These are phyloP conservation scores for Trichaptum fuscoviolaceum DNA, from an alignment of 768 basidiomycete genomes.

Conservation along the genomic window DNA sequence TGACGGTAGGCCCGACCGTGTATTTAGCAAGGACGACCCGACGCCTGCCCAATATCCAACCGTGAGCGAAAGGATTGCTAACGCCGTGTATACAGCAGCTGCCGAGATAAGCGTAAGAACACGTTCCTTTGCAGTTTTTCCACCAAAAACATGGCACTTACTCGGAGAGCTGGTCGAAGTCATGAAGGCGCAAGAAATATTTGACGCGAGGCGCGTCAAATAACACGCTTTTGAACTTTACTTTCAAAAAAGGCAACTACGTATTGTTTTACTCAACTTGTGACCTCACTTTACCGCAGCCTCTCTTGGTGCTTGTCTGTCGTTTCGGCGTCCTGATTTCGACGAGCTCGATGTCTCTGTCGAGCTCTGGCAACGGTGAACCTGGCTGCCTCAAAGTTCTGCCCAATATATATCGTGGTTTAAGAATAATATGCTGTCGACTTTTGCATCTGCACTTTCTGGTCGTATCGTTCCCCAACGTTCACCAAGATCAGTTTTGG, in stretches of 20 bases:
- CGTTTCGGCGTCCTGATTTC: neutral
- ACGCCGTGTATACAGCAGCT: constrained; percentile 16
- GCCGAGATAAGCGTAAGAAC: neutral
- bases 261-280: neutral
- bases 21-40: constrained; percentile 19
- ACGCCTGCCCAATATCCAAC: constrained; percentile 39
- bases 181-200: constrained; percentile 17
- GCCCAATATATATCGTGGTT: too few species aligned
- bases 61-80: constrained; percentile 31
- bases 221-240: neutral
- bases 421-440: too few species aligned
- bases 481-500: neutral
- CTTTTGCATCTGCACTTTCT: neutral
- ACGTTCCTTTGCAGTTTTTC: neutral
- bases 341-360: neutral
- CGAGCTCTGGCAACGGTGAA: neutral
- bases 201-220: constrained; percentile 9
- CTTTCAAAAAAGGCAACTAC: neutral
- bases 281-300: neutral
- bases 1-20: constrained; percentile 9
- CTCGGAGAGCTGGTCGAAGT: neutral
- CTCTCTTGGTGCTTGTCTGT: neutral
- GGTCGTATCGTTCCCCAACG: neutral
- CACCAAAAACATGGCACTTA: constrained; percentile 5
- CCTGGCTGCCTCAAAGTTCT: neutral